Evolutionary conservation across 2,329 filamentous ascomycete genomes (phyloP).

Genomic region (Ascochyta viciae-villosae): DNA sequence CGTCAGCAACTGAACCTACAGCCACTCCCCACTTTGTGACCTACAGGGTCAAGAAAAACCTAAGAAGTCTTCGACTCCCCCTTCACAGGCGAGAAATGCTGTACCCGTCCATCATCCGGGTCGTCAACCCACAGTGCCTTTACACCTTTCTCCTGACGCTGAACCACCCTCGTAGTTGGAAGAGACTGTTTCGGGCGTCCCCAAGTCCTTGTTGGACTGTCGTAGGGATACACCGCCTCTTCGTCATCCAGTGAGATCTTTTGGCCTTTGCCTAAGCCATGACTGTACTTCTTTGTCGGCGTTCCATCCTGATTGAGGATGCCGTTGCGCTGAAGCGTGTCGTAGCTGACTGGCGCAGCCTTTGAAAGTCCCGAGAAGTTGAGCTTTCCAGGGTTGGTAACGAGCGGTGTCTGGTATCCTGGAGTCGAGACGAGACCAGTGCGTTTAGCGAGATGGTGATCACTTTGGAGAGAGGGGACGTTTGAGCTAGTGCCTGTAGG

Average conservation of each 20-base stretch:
- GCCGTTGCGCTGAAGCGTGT: neutral
- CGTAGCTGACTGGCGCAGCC: neutral
- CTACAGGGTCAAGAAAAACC: neutral
- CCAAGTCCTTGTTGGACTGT: neutral
- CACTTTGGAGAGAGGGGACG: no score
- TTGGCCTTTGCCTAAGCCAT: neutral
- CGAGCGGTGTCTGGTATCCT: neutral
- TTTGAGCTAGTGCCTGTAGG: no score
- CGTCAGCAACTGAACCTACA: no score
- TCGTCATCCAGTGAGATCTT: neutral
- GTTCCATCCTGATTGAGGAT: neutral
- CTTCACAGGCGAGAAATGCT: neutral
- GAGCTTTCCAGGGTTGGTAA: neutral
- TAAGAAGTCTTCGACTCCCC: neutral
- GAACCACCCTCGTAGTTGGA: neutral
- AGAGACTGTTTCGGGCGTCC: neutral
- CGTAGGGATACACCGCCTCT: neutral
- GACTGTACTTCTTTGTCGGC: neutral
- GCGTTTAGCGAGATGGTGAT: neutral
- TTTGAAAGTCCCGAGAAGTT: constrained; percentile 1
- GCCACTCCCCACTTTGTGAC: no score
- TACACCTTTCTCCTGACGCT: neutral
- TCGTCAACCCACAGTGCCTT: neutral
- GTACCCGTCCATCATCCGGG: neutral
- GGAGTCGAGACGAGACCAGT: neutral